Evolutionary conservation across 805 yeast genomes (phyloP).

Genomic region (Ogataea nitratoaversa): DNA sequence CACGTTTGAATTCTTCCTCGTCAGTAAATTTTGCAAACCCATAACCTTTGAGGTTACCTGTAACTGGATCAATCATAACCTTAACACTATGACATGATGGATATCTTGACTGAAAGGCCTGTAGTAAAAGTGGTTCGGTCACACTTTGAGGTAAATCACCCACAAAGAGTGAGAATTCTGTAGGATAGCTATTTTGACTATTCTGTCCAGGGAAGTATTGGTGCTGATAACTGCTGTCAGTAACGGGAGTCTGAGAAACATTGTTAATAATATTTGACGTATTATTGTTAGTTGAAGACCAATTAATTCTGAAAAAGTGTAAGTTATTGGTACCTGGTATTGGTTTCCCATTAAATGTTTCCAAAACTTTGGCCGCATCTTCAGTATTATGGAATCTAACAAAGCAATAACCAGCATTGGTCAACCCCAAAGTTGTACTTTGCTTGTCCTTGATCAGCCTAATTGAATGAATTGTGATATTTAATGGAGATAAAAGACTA

Average conservation of each 20-base stretch:
- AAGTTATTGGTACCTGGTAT: conserved; percentile 60
- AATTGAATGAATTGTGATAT: conserved; percentile 44
- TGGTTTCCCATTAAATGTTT: conserved; percentile 56
- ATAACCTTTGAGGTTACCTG: conserved; percentile 75
- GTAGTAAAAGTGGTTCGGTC: conserved; percentile 59
- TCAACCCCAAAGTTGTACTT: conserved; percentile 28
- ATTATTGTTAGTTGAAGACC: conserved; percentile 54
- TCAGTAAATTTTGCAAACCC: conserved; percentile 81
- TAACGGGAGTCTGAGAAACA: conserved; percentile 13
- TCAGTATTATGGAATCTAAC: conserved; percentile 62
- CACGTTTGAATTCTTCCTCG: conserved; percentile 64
- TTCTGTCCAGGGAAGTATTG: conserved; percentile 3
- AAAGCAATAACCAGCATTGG: conserved; percentile 76
- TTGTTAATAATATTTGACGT: conserved; percentile 10
- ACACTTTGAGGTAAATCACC: conserved; percentile 79
- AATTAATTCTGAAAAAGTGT: conserved; percentile 63
- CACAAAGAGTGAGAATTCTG: conserved; percentile 71
- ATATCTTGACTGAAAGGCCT: conserved; percentile 62
- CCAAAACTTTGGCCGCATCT: conserved; percentile 62
- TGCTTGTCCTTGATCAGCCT: conserved; percentile 69
- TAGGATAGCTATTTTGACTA: conserved; percentile 3
- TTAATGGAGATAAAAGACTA: conserved; percentile 47
- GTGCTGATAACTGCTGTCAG: conserved; percentile 7
- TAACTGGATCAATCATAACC: conserved; percentile 68
- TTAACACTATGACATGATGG: conserved; percentile 74